phyloP scores from a whole-genome alignment of 2,329 filamentous ascomycete genomes.

The Iodosphaeria phyllophila region DNA sequence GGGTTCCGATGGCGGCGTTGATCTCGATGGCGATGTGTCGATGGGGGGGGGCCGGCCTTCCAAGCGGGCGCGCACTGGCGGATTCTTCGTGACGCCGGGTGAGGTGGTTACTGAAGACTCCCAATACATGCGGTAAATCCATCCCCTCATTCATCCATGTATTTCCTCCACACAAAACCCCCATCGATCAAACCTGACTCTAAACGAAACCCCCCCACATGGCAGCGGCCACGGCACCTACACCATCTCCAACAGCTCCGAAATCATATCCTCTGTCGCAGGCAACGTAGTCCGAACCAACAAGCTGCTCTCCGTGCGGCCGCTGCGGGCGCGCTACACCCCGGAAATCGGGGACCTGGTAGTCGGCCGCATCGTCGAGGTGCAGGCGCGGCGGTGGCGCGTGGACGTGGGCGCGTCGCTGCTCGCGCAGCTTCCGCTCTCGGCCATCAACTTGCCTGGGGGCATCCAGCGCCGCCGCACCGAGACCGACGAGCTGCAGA shows the following conservation, averaged over 20 bases:
- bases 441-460: slow-evolving; percentile 83
- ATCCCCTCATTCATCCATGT: background rate
- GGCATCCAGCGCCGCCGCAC: slow-evolving; percentile 83
- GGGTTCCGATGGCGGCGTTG: slow-evolving; percentile 25
- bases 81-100: slow-evolving; percentile 67
- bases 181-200: background rate
- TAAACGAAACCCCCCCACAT: background rate
- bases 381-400: slow-evolving; percentile 86
- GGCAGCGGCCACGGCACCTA: slow-evolving; percentile 83
- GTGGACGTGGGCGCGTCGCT: slow-evolving; percentile 83
- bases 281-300: slow-evolving; percentile 87
- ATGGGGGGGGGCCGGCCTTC: slow-evolving; percentile 19
- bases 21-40: slow-evolving; percentile 23
- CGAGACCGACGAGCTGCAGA: slow-evolving; percentile 91
- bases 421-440: slow-evolving; percentile 69
- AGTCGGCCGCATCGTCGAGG: slow-evolving; percentile 81
- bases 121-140: slow-evolving; percentile 75
- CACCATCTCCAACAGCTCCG: slow-evolving; percentile 34
- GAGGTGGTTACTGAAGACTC: slow-evolving; percentile 74
- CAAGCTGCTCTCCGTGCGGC: slow-evolving; percentile 83
- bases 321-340: slow-evolving; percentile 79
- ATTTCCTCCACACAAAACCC: background rate
- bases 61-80: slow-evolving; percentile 18
- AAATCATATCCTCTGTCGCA: slow-evolving; percentile 78
- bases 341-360: slow-evolving; percentile 95